Evolutionary conservation across 306 rosid genomes (phyloP).

Genomic region (Pueraria montana): DNA sequence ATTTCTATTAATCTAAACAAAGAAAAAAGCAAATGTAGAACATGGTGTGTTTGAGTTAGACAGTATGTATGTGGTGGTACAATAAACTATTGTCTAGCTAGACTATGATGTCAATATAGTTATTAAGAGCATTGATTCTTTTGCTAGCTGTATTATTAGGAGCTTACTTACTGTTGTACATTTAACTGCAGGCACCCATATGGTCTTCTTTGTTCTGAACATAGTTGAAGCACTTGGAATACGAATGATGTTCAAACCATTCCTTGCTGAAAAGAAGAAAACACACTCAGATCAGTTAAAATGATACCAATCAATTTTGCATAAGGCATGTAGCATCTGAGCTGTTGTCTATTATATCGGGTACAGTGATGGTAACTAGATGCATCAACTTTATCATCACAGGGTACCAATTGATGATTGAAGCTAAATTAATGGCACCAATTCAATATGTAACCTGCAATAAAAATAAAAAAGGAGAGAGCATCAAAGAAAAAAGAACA

Average conservation of each 20-base stretch:
- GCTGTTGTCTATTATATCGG: background rate
- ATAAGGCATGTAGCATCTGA: background rate
- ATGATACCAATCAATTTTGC: conserved; percentile 36
- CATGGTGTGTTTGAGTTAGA: too few species aligned
- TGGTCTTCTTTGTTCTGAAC: conserved; percentile 54
- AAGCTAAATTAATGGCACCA: background rate
- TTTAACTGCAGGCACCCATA: conserved; percentile 53
- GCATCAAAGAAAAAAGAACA: too few species aligned
- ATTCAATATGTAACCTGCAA: too few species aligned
- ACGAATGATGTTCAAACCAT: conserved; percentile 60
- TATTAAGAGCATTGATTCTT: background rate
- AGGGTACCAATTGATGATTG: background rate
- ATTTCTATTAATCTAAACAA: background rate
- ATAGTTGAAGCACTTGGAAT: conserved; percentile 54
- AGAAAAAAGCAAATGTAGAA: background rate
- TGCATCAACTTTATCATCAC: background rate
- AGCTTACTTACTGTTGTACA: conserved; percentile 6
- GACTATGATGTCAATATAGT: too few species aligned
- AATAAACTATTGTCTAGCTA: too few species aligned
- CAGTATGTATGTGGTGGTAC: too few species aligned
- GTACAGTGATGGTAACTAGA: background rate
- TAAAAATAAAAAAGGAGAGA: too few species aligned
- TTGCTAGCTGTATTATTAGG: background rate
- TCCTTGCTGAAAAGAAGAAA: conserved; percentile 45
- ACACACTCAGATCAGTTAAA: conserved; percentile 28